Percentiles rank a stretch among this genome's conserved stretches.
Evolutionary conservation across 225 moss, liverwort and hornwort species (phyloP).

Genomic region (Physcomitrium patens): DNA sequence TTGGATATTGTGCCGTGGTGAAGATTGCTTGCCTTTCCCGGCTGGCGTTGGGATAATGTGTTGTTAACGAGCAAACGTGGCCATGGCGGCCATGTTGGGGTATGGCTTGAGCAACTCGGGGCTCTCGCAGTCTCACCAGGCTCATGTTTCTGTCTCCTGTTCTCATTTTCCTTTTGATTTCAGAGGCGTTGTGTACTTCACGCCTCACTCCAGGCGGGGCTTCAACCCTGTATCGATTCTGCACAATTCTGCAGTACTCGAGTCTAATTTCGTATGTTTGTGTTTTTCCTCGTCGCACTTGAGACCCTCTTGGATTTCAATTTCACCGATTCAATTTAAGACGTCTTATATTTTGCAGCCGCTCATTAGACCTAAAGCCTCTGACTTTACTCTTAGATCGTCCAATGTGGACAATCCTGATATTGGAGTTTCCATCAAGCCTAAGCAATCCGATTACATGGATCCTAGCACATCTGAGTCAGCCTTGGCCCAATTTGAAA

Average conservation of each 20-base stretch:
- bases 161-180: not conserved
- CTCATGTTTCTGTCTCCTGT: not conserved
- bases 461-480: not conserved
- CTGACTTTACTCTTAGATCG: not conserved
- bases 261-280: not conserved
- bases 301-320: not conserved
- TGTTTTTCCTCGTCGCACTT: not conserved
- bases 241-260: not conserved
- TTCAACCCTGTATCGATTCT: not conserved
- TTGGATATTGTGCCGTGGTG: no score
- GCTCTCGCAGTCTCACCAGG: not conserved
- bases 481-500: slow-evolving; percentile 22
- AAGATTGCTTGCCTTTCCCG: no score
- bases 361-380: not conserved
- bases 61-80: no score
- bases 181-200: not conserved
- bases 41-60: no score
- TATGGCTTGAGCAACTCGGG: not conserved
- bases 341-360: not conserved
- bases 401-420: not conserved
- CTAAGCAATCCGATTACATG: not conserved
- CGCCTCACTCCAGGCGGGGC: not conserved
- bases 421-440: not conserved
- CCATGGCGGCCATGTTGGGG: not conserved
- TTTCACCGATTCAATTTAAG: not conserved